Base-by-base conservation (phyloP, 1,284 basidiomycete genomes). In the Anthracocystis setariae region DNA sequence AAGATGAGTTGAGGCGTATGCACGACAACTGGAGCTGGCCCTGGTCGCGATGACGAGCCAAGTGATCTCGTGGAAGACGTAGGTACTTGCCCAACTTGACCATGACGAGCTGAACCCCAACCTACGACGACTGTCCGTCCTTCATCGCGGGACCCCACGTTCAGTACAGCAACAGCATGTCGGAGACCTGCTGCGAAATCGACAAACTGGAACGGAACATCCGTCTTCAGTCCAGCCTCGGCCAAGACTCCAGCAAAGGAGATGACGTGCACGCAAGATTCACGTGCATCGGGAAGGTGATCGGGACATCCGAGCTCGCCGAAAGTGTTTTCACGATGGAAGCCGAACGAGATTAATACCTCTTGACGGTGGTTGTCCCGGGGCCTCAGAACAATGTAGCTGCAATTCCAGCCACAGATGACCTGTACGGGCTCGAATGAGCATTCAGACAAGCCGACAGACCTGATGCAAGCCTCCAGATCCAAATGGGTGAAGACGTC, bases 331-430 rank as follows among this genome's bases (percentile, higher is more conserved):
- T 73, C 50, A 2, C 52, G 52, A 23, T 48, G 46, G 4, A 43
- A 43, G n/a, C 71, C 71, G 7, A 73, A 32, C 4, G 71, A 65
- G 15, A 73, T 42, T 32, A 73, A 18, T 2, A 56, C 51, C 10
- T 69, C 66, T 15, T 60, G 46, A 0, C 24, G 12, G 5, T 8
- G 15, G 8, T 12, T 18, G 12, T 23, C 8, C 15, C 27, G 8
- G 10, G 29, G 29, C 21, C 23, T 44, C 2, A 74, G 40, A 12
- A 72, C 60, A 23, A 71, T 21, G 46, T 67, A 71, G 57, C 57
- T 71, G 52, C 54, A 63, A 42, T 71, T 63, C 72, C 72, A 71
- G 32, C 72, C 72, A 47, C 63, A 63, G 7, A 53, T 59, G 8
- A 74, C 20, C 21, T 45, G 44, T 29, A 52, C 48, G 8, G 48